A percentile compares a stretch with the other conserved stretches of the same genome.
phyloP scores from a whole-genome alignment of 1,284 basidiomycete genomes.

The Ustilago trichophora region DNA sequence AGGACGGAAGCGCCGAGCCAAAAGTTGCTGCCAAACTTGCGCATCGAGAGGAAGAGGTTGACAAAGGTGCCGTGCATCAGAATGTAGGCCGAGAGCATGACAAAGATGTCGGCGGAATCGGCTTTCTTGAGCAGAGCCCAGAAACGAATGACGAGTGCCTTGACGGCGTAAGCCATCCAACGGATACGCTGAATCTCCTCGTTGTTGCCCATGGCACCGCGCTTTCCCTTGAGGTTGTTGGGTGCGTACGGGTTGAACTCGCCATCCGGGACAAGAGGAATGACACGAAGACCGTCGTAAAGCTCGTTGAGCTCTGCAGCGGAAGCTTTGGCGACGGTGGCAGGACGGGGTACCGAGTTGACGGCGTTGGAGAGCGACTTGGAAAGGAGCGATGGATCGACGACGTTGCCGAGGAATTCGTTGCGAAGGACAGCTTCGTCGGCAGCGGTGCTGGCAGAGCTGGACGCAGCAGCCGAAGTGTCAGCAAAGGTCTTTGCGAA shows the following conservation, averaged over 20 bases:
- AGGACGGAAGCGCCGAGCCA: conserved; percentile 78
- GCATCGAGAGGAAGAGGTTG: conserved; percentile 70
- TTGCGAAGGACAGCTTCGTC: conserved; percentile 11
- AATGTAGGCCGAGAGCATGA: conserved; percentile 92
- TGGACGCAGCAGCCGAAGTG: neutral
- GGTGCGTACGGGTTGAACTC: conserved; percentile 44
- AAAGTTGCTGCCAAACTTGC: conserved; percentile 63
- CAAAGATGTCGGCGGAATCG: conserved; percentile 92
- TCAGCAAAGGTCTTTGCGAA: conserved; percentile 35
- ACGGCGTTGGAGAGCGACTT: conserved; percentile 12
- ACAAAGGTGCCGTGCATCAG: conserved; percentile 96
- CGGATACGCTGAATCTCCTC: conserved; percentile 56
- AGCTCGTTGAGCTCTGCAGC: conserved; percentile 30
- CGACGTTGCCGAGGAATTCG: conserved; percentile 27
- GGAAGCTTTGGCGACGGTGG: conserved; percentile 25
- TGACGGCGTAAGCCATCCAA: conserved; percentile 59
- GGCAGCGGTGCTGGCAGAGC: conserved; percentile 5
- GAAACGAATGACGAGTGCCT: conserved; percentile 61
- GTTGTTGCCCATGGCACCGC: conserved; percentile 22
- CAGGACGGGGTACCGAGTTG: conserved; percentile 14
- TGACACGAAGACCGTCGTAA: conserved; percentile 34
- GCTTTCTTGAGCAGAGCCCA: conserved; percentile 73
- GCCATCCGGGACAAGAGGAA: conserved; percentile 44
- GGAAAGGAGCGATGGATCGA: conserved; percentile 31
- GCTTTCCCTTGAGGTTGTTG: conserved; percentile 49